Percentiles rank a stretch among this genome's conserved stretches.
Conservation (phyloP, 116 monocot genomes). For the Trichopus zeylanicus region DNA sequence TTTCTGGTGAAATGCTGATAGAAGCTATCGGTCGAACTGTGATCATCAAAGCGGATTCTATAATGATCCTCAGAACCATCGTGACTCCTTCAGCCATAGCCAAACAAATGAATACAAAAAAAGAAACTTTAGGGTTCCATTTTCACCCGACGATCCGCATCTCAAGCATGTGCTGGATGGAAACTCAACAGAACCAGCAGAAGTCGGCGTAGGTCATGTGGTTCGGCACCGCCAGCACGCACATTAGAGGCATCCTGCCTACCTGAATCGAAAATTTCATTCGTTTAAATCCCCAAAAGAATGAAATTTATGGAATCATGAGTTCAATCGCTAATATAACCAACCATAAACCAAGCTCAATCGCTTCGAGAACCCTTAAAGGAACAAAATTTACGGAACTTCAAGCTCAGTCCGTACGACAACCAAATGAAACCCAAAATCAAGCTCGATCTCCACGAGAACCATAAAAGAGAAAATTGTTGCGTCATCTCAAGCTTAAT, state of each 20-base stretch:
- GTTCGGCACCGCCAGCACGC: constrained; percentile 82
- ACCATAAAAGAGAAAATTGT: too few relatives aligned
- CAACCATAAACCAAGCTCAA: too few relatives aligned
- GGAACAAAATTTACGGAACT: too few relatives aligned
- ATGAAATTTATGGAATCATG: too few relatives aligned
- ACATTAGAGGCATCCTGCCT: constrained; percentile 68
- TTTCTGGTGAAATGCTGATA: constrained; percentile 78
- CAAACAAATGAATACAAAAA: neutral
- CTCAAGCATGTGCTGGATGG: constrained; percentile 70
- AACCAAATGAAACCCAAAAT: too few relatives aligned
- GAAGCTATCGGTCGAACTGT: constrained; percentile 59
- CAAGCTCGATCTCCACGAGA: too few relatives aligned
- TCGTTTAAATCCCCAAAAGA: too few relatives aligned
- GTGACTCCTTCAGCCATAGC: neutral
- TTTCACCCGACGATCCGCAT: constrained; percentile 83
- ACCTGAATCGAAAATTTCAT: constrained; percentile 35
- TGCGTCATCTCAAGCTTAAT: too few relatives aligned
- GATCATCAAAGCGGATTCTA: constrained; percentile 69
- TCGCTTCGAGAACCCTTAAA: too few relatives aligned
- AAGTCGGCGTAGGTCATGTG: constrained; percentile 98
- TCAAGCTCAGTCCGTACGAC: too few relatives aligned
- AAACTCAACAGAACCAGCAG: constrained; percentile 75
- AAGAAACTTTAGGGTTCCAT: neutral
- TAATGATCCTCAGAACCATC: constrained; percentile 79
- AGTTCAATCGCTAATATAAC: too few relatives aligned